A percentile compares a stretch with the other conserved stretches of the same genome.
Evolutionary conservation across 225 moss, liverwort and hornwort genomes (phyloP).

Genomic region (Neckera pumila): DNA sequence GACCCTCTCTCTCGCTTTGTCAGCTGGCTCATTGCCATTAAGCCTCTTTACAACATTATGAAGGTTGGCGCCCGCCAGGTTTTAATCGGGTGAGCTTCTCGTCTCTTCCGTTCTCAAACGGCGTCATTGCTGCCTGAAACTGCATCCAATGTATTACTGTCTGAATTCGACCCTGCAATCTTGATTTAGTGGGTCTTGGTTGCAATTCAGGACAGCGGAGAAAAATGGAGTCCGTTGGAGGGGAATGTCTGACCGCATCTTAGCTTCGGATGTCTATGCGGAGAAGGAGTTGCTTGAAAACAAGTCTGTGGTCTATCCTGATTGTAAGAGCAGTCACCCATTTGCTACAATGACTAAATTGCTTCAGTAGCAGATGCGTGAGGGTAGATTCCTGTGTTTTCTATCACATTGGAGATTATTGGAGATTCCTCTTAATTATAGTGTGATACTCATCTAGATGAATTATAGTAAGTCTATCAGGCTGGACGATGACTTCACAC

Average conservation of each 20-base stretch:
- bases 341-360: not conserved
- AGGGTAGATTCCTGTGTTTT: not conserved
- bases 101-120: not conserved
- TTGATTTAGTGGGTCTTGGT: not conserved
- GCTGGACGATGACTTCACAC: not conserved
- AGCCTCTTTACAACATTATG: constrained; percentile 51
- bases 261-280: constrained; percentile 57
- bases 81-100: constrained; percentile 27
- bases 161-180: not conserved
- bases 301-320: constrained; percentile 60
- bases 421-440: not conserved
- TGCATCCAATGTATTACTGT: not conserved
- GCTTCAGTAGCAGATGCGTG: not conserved
- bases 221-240: constrained; percentile 74
- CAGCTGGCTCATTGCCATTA: constrained; percentile 52
- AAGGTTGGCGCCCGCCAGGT: constrained; percentile 51
- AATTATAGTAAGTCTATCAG: not conserved
- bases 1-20: constrained; percentile 58
- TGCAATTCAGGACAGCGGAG: constrained; percentile 67
- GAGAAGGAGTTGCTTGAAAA: constrained; percentile 76
- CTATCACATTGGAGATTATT: not conserved
- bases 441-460: not conserved
- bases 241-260: constrained; percentile 52
- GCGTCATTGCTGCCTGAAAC: not conserved
- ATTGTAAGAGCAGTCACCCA: constrained; percentile 49